These are phyloP conservation scores for Penicillium flavigenum DNA, from an alignment of 495 filamentous ascomycete species.

Conservation along the genomic window DNA sequence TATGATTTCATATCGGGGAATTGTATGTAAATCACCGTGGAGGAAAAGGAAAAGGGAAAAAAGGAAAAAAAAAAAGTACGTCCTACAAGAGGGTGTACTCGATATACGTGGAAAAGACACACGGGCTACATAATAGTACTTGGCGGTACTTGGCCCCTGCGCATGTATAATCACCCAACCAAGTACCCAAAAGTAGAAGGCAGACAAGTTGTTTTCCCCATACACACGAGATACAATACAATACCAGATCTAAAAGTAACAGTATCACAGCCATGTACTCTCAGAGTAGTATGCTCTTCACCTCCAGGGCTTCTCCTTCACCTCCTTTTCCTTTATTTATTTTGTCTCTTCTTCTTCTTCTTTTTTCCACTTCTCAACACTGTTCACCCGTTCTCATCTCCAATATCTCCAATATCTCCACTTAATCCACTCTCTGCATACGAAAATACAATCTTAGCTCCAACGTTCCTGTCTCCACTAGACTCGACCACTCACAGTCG, in stretches of 20 bases:
- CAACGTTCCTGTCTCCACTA: constrained; percentile 11
- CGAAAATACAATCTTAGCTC: neutral
- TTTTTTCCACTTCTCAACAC: too few relatives aligned
- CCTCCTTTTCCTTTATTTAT: too few relatives aligned
- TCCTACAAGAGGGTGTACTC: too few relatives aligned
- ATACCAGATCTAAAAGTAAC: neutral
- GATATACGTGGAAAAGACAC: neutral
- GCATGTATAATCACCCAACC: neutral
- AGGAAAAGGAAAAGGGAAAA: too few relatives aligned
- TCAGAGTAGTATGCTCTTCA: neutral
- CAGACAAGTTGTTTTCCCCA: neutral
- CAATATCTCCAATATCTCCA: constrained; percentile 2
- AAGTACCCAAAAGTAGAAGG: constrained; percentile 1
- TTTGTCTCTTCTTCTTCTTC: neutral
- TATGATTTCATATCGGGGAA: constrained; percentile 2
- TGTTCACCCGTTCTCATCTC: constrained; percentile 9
- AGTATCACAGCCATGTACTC: neutral
- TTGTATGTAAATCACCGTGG: too few relatives aligned
- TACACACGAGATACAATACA: neutral
- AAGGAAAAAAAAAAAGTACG: too few relatives aligned
- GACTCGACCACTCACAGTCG: constrained; percentile 6
- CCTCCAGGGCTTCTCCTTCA: neutral
- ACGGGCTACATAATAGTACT: constrained; percentile 2
- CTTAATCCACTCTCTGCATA: neutral
- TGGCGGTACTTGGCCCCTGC: neutral